Percentiles rank a stretch among this genome's conserved stretches.
These are phyloP conservation scores for Golubevia pallescens DNA, from an alignment of 1,284 basidiomycete genomes.

Conservation along the genomic window DNA sequence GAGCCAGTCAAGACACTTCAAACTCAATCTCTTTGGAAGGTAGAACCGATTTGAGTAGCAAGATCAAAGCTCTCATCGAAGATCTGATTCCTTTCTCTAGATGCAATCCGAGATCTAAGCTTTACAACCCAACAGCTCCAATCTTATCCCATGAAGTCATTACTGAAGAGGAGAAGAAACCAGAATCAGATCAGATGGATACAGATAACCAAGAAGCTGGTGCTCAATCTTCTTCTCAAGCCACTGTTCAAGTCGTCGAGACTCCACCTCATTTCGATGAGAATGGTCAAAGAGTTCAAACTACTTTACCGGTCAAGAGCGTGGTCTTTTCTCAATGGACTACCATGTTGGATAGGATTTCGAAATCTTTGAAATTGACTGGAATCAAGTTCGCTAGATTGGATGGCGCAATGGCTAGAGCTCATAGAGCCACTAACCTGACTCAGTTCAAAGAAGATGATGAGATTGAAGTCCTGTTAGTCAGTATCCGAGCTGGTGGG, in stretches of 20 bases:
- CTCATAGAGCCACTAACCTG: conserved; percentile 33
- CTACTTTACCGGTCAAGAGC: conserved; percentile 42
- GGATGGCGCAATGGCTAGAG: conserved; percentile 55
- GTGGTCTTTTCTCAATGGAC: conserved; percentile 64
- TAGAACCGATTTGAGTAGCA: conserved; percentile 43
- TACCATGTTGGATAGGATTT: conserved; percentile 55
- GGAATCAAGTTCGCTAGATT: conserved; percentile 46
- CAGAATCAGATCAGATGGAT: neutral
- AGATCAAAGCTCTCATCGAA: conserved; percentile 49
- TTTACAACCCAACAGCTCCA: conserved; percentile 48
- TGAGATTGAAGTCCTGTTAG: conserved; percentile 49
- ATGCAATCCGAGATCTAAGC: conserved; percentile 45
- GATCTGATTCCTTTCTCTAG: conserved; percentile 54
- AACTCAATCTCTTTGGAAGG: conserved; percentile 19
- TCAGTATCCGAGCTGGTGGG: conserved; percentile 54
- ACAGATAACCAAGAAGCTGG: neutral
- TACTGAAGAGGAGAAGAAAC: neutral
- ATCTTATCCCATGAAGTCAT: conserved; percentile 30
- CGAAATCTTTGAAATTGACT: conserved; percentile 35
- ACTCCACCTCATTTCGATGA: neutral
- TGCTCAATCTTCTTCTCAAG: neutral
- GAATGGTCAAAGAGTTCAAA: neutral
- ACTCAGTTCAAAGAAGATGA: conserved; percentile 43
- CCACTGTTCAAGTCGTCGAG: neutral
- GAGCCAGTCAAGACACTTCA: neutral